phyloP scores from a whole-genome alignment of 139 green algal species.

The Nannochloris sp. region DNA sequence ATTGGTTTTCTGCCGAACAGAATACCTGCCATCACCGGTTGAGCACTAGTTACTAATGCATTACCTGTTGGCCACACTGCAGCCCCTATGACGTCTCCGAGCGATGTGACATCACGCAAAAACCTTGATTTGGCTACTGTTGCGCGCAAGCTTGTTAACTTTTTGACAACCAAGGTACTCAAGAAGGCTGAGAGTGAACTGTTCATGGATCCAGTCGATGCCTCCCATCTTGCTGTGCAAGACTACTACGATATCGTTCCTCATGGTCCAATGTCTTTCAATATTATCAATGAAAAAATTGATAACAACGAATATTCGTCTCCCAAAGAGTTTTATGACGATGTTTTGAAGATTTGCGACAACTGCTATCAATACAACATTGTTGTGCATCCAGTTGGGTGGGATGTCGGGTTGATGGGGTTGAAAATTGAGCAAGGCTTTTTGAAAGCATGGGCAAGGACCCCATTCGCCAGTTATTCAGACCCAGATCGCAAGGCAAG shows the following conservation, averaged over 20 bases:
- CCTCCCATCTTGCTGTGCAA: background rate
- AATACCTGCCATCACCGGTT: background rate
- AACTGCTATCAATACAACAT: constrained; percentile 32
- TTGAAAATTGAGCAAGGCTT: constrained; percentile 5
- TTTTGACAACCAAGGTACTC: background rate
- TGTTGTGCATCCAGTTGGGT: background rate
- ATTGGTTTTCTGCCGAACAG: background rate
- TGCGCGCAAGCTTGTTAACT: background rate
- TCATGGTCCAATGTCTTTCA: constrained; percentile 17
- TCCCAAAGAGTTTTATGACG: constrained; percentile 22
- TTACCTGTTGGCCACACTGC: background rate
- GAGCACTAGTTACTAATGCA: background rate
- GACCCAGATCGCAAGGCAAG: background rate
- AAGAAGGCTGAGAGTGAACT: background rate
- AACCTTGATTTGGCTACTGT: background rate
- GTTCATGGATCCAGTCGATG: constrained; percentile 15
- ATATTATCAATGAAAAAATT: constrained; percentile 16
- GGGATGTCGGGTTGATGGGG: background rate
- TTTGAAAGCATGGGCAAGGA: constrained; percentile 9
- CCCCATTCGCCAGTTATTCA: constrained; percentile 1
- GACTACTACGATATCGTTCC: constrained; percentile 23
- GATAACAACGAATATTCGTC: constrained; percentile 2
- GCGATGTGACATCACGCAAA: constrained; percentile 10
- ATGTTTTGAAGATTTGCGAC: constrained; percentile 25
- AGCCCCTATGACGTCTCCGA: background rate